Base-by-base conservation (phyloP, 352 stramenopile species). In the Pythium plurisporium region DNA sequence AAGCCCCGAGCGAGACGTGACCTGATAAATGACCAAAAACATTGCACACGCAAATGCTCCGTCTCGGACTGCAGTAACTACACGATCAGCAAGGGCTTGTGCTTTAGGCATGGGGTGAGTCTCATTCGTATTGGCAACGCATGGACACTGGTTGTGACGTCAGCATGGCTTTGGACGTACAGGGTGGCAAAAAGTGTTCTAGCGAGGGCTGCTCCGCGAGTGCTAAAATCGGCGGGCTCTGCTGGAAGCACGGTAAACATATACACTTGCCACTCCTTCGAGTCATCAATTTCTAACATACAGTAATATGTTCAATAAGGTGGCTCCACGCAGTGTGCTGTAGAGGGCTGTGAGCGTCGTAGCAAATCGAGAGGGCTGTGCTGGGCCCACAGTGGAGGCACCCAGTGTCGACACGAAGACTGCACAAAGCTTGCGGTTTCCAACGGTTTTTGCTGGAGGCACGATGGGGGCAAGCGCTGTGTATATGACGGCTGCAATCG, bases 131-230 rank as follows among this genome's bases (percentile, higher is more conserved):
- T 36, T 36, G 45, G 52, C 23, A 14, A 20, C 7, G 5, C 20
- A 27, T 27, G 25, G 41, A 9, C 6, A 45, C 38, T 47, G 10
- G 36, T 5, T 36, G 30, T 36, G 7, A 12, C 30, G 19, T 33
- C n/a, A 26, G n/a, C 6, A 45, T 14, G 38, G 14, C 20, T 44
- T 33, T 42, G 34, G 2, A 37, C 33, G 20, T 38, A 30, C 41
- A 76, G 70, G 64, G 70, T n/a, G 67, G 67, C n/a, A 76, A 69
- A 48, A 64, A 67, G 59, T 79, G 70, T 37, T 66, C 60, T 0
- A 20, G 64, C 0, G 61, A 68, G 0, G 58, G 54, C 19, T 79
- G 71, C 42, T 53, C 25, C 12, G 65, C 67, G 0, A 76, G 67
- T 20, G 70, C 70, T 25, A 75, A 79, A 31, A 62, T 70, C 46